A percentile compares a stretch with the other conserved stretches of the same genome.
These are phyloP conservation scores for Malassezia restricta DNA, from an alignment of 1,284 basidiomycete species.

Conservation along the genomic window DNA sequence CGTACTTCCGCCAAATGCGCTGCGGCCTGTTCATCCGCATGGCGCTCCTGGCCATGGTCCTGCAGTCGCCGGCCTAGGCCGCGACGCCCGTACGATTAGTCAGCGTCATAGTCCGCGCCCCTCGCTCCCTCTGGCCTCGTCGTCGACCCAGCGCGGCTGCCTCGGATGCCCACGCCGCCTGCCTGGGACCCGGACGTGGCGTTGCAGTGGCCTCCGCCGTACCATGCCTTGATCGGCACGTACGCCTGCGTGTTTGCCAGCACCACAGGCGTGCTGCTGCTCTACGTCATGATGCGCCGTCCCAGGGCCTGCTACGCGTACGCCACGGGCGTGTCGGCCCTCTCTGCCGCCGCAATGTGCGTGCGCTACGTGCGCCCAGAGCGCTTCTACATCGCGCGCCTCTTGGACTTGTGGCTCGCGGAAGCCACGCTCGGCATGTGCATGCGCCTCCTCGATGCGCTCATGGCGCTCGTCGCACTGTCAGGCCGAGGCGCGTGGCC, in stretches of 20 bases:
- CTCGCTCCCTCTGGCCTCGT: no score
- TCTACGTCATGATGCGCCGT: not conserved
- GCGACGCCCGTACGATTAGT: not conserved
- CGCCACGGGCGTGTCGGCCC: not conserved
- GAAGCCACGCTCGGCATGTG: not conserved
- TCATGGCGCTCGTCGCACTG: not conserved
- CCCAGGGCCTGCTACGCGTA: not conserved
- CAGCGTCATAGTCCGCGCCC: not conserved
- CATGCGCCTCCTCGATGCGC: not conserved
- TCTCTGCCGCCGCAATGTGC: not conserved
- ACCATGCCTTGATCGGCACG: not conserved
- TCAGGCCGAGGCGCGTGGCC: not conserved
- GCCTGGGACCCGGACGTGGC: not conserved
- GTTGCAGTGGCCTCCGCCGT: not conserved
- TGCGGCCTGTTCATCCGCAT: conserved; percentile 67
- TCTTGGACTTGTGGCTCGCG: not conserved
- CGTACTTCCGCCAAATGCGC: conserved; percentile 97
- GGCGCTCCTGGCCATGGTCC: conserved; percentile 43
- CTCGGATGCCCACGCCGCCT: no score
- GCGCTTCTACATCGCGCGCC: not conserved
- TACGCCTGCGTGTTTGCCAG: not conserved
- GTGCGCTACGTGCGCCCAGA: not conserved
- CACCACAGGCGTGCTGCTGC: not conserved
- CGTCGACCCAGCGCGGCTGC: no score
- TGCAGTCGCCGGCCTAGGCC: conserved; percentile 9